Percentiles rank a stretch among this genome's conserved stretches.
Conservation (phyloP, 352 stramenopile species). For the Peronospora belbahrii region DNA sequence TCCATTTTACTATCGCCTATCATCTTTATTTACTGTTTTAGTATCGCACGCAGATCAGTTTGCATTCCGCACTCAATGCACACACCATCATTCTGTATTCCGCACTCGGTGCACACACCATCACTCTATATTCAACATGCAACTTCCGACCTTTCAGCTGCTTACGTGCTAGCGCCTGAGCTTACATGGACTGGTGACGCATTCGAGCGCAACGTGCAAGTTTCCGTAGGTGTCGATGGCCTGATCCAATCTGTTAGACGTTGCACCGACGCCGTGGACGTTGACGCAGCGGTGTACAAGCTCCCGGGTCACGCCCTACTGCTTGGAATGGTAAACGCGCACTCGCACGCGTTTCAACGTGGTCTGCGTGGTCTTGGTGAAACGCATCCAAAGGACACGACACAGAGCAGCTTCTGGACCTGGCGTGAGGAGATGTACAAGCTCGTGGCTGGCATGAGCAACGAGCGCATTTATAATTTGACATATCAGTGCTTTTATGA, state of each 20-base stretch:
- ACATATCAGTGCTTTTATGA: conserved; percentile 72
- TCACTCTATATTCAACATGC: too few species aligned
- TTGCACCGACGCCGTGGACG: neutral
- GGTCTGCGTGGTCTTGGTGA: conserved; percentile 64
- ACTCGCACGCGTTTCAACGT: conserved; percentile 75
- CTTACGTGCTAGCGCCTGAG: conserved; percentile 53
- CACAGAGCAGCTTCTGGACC: conserved; percentile 67
- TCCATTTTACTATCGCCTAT: too few species aligned
- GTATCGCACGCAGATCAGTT: too few species aligned
- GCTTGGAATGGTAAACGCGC: conserved; percentile 72
- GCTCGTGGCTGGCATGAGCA: conserved; percentile 56
- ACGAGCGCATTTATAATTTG: conserved; percentile 54
- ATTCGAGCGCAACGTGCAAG: conserved; percentile 46
- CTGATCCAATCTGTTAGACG: conserved; percentile 33
- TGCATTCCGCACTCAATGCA: too few species aligned
- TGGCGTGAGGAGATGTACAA: conserved; percentile 83
- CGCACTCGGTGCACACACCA: too few species aligned
- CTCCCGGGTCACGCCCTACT: conserved; percentile 47
- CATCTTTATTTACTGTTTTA: too few species aligned
- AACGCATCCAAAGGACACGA: conserved; percentile 48
- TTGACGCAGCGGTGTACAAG: conserved; percentile 14
- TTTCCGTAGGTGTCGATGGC: conserved; percentile 44
- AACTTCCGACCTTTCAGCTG: conserved; percentile 11
- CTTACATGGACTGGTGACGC: conserved; percentile 56
- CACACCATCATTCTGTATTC: too few species aligned